Conservation (phyloP, 1,284 basidiomycete species). For the Malassezia dermatis region DNA sequence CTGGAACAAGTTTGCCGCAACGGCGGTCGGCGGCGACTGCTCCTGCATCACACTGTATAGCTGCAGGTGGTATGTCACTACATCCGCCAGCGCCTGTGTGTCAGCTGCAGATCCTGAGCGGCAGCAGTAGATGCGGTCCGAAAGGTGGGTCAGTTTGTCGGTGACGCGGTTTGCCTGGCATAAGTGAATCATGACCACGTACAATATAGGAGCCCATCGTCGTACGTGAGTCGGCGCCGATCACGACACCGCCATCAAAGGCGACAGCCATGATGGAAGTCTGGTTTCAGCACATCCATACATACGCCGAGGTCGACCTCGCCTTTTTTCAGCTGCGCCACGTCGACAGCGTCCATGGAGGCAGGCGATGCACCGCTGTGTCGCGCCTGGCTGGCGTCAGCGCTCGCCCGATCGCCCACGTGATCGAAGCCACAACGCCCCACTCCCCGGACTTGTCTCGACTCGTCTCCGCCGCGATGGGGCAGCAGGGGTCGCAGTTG, state of each 20-base stretch:
- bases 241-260: slow-evolving; percentile 85
- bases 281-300: slow-evolving; percentile 10
- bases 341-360: slow-evolving; percentile 22
- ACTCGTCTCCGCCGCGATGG: slow-evolving; percentile 33
- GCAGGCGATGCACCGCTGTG: not conserved
- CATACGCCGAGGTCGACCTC: slow-evolving; percentile 46
- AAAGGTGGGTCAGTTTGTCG: slow-evolving; percentile 91
- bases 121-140: slow-evolving; percentile 98
- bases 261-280: slow-evolving; percentile 99
- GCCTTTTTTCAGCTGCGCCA: slow-evolving; percentile 38
- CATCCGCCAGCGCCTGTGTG: slow-evolving; percentile 87
- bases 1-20: slow-evolving; percentile 75
- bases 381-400: slow-evolving; percentile 8
- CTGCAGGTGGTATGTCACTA: slow-evolving; percentile 77
- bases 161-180: slow-evolving; percentile 87
- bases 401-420: slow-evolving; percentile 7
- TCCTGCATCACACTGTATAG: slow-evolving; percentile 66
- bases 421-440: slow-evolving; percentile 1
- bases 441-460: not conserved
- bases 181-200: slow-evolving; percentile 36
- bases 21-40: slow-evolving; percentile 67
- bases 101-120: slow-evolving; percentile 95
- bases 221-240: slow-evolving; percentile 93
- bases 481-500: slow-evolving; percentile 66
- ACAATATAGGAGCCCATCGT: slow-evolving; percentile 95